Conservation (phyloP, 1,284 basidiomycete species). For the Ganoderma lingzhi region DNA sequence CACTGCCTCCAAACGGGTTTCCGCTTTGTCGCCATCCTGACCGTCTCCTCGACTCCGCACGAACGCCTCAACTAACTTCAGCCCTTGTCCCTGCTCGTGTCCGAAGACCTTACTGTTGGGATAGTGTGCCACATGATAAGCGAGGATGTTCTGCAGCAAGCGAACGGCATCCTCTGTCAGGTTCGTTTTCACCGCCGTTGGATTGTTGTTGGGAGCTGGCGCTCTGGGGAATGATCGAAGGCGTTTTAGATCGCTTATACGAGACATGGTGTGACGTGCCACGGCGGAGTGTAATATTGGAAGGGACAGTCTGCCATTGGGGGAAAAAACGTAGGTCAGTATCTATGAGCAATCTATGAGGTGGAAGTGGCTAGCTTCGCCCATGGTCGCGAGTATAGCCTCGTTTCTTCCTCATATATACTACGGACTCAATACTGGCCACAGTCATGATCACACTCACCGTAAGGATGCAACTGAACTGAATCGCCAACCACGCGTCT, state of each 20-base stretch:
- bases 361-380: not conserved
- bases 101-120: constrained; percentile 38
- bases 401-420: not conserved
- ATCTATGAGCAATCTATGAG: not conserved
- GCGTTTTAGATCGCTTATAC: not conserved
- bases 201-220: constrained; percentile 38
- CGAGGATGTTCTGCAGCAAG: constrained; percentile 38
- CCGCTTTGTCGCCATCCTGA: constrained; percentile 9
- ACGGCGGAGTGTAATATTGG: not conserved
- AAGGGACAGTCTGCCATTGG: not conserved
- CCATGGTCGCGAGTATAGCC: not conserved
- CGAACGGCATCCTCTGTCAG: constrained; percentile 34
- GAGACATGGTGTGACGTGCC: not conserved
- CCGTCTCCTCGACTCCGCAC: constrained; percentile 23
- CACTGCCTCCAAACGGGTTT: constrained; percentile 30
- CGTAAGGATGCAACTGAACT: not conserved
- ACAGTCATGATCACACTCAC: not conserved
- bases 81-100: constrained; percentile 27
- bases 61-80: constrained; percentile 36
- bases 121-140: constrained; percentile 36
- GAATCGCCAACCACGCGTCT: not conserved
- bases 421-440: not conserved
- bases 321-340: not conserved
- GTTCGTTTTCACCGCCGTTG: constrained; percentile 36
- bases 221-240: constrained; percentile 33